Conservation (phyloP, 2,329 filamentous ascomycete genomes). For the Curvularia sp. region DNA sequence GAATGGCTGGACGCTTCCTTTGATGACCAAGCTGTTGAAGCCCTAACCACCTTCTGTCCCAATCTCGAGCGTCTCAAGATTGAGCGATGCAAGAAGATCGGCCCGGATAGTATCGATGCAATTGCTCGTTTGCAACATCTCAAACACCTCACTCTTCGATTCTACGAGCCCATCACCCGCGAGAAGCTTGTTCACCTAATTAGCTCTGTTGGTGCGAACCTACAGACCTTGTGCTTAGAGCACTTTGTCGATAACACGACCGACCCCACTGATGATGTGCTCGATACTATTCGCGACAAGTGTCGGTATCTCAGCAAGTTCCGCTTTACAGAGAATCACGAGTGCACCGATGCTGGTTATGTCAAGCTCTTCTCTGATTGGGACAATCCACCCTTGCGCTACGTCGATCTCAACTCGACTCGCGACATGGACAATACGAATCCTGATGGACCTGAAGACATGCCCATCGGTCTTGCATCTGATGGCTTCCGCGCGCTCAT, state of each 20-base stretch:
- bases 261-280: conserved; percentile 57
- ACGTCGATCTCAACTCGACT: conserved; percentile 77
- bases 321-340: conserved; percentile 78
- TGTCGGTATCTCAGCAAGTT: conserved; percentile 77
- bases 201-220: conserved; percentile 64
- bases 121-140: conserved; percentile 70
- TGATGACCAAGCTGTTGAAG: conserved; percentile 70
- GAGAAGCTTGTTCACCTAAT: conserved; percentile 69
- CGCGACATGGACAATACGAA: conserved; percentile 76
- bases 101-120: conserved; percentile 67
- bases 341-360: conserved; percentile 78
- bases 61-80: conserved; percentile 79
- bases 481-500: conserved; percentile 81
- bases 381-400: conserved; percentile 73
- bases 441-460: conserved; percentile 67
- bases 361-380: conserved; percentile 75
- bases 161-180: conserved; percentile 64
- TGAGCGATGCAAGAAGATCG: conserved; percentile 77
- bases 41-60: conserved; percentile 70
- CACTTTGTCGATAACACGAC: conserved; percentile 72
- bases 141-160: conserved; percentile 76
- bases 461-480: conserved; percentile 73
- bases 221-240: conserved; percentile 81
- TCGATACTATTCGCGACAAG: conserved; percentile 72
- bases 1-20: conserved; percentile 86